Conservation (phyloP, 2,329 filamentous ascomycete genomes). For the Penicillium sp. region DNA sequence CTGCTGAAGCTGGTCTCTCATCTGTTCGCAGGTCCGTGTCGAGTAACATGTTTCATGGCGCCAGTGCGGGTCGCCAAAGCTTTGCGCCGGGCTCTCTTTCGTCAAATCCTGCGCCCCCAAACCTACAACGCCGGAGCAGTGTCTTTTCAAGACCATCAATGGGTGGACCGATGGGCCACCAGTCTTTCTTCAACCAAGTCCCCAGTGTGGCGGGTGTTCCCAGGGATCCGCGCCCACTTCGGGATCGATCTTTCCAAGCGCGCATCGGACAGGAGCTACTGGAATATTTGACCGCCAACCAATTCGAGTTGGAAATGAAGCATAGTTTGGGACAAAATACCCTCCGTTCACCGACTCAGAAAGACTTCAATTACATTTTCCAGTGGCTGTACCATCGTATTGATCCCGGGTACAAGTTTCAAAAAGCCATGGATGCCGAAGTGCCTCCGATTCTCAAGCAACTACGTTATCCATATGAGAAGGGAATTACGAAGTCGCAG, state of each 20-base stretch:
- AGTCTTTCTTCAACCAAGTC: conserved; percentile 92
- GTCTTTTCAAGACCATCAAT: conserved; percentile 74
- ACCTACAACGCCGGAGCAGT: conserved; percentile 71
- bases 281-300: conserved; percentile 88
- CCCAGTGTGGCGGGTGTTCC: conserved; percentile 79
- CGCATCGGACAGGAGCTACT: conserved; percentile 85
- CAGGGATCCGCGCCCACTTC: conserved; percentile 80
- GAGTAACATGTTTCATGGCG: conserved; percentile 60
- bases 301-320: conserved; percentile 98
- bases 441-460: conserved; percentile 91
- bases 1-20: conserved; percentile 75
- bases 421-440: conserved; percentile 93
- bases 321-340: conserved; percentile 87
- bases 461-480: conserved; percentile 89
- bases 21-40: conserved; percentile 81
- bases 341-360: conserved; percentile 91
- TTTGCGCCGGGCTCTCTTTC: conserved; percentile 62
- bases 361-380: conserved; percentile 97
- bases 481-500: conserved; percentile 93
- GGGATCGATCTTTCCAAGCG: conserved; percentile 75
- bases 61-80: conserved; percentile 66
- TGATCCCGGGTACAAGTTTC: conserved; percentile 88
- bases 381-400: conserved; percentile 97
- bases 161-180: conserved; percentile 67
- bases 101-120: conserved; percentile 55